Evolutionary conservation across 2,329 filamentous ascomycete genomes (phyloP).

Genomic region (Zalaria sp.): DNA sequence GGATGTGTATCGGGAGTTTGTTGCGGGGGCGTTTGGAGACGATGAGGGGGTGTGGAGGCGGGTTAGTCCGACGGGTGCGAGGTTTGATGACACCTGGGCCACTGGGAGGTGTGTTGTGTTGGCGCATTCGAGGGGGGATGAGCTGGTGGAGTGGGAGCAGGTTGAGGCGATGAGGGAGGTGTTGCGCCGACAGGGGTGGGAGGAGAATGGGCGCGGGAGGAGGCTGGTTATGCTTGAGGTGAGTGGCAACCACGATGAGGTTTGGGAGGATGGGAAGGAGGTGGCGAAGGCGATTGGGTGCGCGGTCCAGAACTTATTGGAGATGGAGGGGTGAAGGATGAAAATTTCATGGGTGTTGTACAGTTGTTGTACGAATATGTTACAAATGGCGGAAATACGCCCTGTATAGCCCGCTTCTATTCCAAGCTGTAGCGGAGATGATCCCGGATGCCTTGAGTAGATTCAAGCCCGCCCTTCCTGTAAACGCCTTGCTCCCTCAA

Average conservation of each 20-base stretch:
- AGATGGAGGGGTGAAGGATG: not conserved
- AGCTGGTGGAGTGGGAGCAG: slow-evolving; percentile 41
- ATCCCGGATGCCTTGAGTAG: no score
- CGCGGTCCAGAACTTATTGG: not conserved
- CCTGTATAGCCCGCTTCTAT: no score
- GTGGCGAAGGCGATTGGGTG: slow-evolving; percentile 29
- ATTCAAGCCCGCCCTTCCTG: no score
- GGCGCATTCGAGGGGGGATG: slow-evolving; percentile 32
- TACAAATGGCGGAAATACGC: no score
- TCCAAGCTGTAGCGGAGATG: no score
- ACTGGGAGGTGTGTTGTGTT: slow-evolving; percentile 26
- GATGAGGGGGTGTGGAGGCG: slow-evolving; percentile 35
- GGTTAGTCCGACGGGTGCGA: slow-evolving; percentile 37
- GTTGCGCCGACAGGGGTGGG: slow-evolving; percentile 30
- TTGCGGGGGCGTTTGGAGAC: slow-evolving; percentile 28
- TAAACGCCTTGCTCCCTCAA: no score
- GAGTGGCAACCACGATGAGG: slow-evolving; percentile 46
- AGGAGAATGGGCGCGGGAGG: slow-evolving; percentile 14
- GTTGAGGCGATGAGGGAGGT: slow-evolving; percentile 39
- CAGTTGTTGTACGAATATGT: no score
- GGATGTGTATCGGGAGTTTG: slow-evolving; percentile 43
- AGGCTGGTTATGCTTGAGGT: slow-evolving; percentile 30
- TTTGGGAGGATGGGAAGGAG: slow-evolving; percentile 47
- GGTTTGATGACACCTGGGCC: slow-evolving; percentile 28
- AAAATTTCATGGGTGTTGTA: slow-evolving; percentile 22